A percentile compares a stretch with the other conserved stretches of the same genome.
These are phyloP conservation scores for Trichoderma cornu-damae DNA, from an alignment of 2,329 filamentous ascomycete genomes.

Conservation along the genomic window DNA sequence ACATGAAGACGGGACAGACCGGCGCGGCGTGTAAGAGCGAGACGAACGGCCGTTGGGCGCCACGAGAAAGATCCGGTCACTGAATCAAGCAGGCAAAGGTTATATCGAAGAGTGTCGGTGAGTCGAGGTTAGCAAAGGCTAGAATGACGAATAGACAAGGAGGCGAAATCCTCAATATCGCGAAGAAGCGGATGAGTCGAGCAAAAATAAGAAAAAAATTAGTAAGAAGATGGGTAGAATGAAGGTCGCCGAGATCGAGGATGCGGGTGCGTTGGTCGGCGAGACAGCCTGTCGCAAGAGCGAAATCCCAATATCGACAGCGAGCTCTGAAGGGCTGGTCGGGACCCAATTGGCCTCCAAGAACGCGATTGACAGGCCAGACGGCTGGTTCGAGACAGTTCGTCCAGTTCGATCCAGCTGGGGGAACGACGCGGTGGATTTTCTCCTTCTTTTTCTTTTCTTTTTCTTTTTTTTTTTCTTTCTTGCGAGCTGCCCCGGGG, in stretches of 20 bases:
- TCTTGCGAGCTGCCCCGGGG: conserved; percentile 10
- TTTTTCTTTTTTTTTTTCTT: no score
- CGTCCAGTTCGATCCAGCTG: conserved; percentile 13
- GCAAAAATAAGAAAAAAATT: conserved; percentile 33
- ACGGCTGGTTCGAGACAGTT: not conserved
- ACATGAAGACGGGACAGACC: conserved; percentile 2
- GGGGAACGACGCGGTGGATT: conserved; percentile 15
- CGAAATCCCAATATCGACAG: conserved; percentile 29
- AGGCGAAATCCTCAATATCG: not conserved
- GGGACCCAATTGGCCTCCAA: conserved; percentile 26
- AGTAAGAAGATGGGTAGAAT: conserved; percentile 31
- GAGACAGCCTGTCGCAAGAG: conserved; percentile 25
- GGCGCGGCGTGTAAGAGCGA: conserved; percentile 11
- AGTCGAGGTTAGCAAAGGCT: conserved; percentile 19
- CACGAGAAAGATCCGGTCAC: conserved; percentile 5
- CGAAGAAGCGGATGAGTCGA: conserved; percentile 19
- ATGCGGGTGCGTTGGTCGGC: conserved; percentile 23
- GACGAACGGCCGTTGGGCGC: conserved; percentile 13
- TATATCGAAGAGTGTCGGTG: conserved; percentile 17
- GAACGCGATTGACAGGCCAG: conserved; percentile 4
- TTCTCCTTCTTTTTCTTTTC: no score
- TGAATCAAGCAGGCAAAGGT: conserved; percentile 5
- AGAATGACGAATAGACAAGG: conserved; percentile 17
- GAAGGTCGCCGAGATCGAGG: conserved; percentile 29
- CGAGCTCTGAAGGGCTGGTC: conserved; percentile 24